Base-by-base conservation (phyloP, 352 stramenopile genomes). In the Hyaloperonospora arabidopsidis region DNA sequence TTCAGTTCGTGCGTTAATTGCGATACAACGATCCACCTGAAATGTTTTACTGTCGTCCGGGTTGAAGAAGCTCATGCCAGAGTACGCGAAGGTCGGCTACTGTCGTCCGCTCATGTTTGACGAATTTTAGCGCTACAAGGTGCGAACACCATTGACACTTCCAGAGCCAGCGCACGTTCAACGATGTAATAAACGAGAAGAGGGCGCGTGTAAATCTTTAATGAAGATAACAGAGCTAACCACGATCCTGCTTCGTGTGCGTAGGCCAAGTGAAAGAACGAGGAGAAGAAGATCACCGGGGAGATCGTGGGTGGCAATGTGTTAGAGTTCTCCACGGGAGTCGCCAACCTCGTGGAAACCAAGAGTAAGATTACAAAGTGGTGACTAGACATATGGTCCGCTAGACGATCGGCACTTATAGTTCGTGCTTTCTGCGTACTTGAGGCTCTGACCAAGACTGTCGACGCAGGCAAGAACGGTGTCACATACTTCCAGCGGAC, bases 231-330 rank as follows among this genome's bases (percentile, higher is more conserved):
- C 2, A 2, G 19, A 44, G 19, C n/a, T 18, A 12, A 19, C n/a
- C n/a, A 21, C 13, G 4, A 35, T 48, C 4, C 12, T 48, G 10
- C 18, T 48, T 2, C 13, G 8, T 35, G 11, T 34, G 25, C 38
- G 73, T 19, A 76, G 63, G 74, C 77, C 14, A 81, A 81, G 49
- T 88, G 78, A 78, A 87, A 89, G 77, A 88, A 90, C 55, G 67
- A 76, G 21, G 78, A 87, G 59, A 59, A 61, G 18, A 67, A 77
- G 1, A 87, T 90, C 78, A 86, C 63, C 0, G 44, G 56, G 11
- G 70, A 84, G 36, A 73, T 90, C 41, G 66, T 87, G 1, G 78
- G 80, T 15, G 80, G 80, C 43, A 87, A 86, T 59, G 78, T 86
- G 28, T 90, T 90, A 38, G 80, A 90, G 63, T 90, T 87, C 59